A percentile compares a stretch with the other conserved stretches of the same genome.
phyloP scores from a whole-genome alignment of 2,329 filamentous ascomycete genomes.

The Paracoccidioides lutzii region DNA sequence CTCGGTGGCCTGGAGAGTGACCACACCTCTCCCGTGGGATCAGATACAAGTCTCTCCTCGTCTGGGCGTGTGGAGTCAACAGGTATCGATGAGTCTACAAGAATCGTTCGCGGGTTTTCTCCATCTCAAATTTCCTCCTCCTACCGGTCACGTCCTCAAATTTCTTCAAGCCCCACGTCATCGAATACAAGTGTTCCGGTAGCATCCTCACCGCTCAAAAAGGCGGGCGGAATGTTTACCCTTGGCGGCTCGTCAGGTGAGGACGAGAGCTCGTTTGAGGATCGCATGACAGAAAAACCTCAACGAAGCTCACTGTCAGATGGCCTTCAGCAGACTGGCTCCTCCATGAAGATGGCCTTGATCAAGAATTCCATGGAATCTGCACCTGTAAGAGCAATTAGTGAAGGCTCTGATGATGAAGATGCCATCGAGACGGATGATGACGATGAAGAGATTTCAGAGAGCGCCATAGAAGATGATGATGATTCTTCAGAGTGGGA shows the following conservation, averaged over 20 bases:
- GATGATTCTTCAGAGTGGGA: constrained; percentile 51
- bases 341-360: constrained; percentile 55
- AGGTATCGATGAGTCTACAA: constrained; percentile 46
- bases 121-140: constrained; percentile 60
- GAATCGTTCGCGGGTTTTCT: constrained; percentile 75
- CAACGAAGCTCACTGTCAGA: constrained; percentile 44
- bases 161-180: constrained; percentile 36
- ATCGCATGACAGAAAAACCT: constrained; percentile 42
- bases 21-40: constrained; percentile 33
- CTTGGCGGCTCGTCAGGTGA: constrained; percentile 80
- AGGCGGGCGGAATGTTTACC: constrained; percentile 54
- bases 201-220: constrained; percentile 36
- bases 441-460: constrained; percentile 54
- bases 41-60: constrained; percentile 50
- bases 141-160: constrained; percentile 47
- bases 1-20: constrained; percentile 35
- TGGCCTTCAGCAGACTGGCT: constrained; percentile 36
- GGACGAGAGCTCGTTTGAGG: constrained; percentile 63
- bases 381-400: constrained; percentile 51
- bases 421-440: constrained; percentile 50
- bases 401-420: constrained; percentile 39
- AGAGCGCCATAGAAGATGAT: constrained; percentile 67
- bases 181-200: constrained; percentile 51
- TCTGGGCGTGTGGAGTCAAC: constrained; percentile 44
- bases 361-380: constrained; percentile 54